These are phyloP conservation scores for Spergularia marina DNA, from an alignment of 148 eudicot species.

Conservation along the genomic window DNA sequence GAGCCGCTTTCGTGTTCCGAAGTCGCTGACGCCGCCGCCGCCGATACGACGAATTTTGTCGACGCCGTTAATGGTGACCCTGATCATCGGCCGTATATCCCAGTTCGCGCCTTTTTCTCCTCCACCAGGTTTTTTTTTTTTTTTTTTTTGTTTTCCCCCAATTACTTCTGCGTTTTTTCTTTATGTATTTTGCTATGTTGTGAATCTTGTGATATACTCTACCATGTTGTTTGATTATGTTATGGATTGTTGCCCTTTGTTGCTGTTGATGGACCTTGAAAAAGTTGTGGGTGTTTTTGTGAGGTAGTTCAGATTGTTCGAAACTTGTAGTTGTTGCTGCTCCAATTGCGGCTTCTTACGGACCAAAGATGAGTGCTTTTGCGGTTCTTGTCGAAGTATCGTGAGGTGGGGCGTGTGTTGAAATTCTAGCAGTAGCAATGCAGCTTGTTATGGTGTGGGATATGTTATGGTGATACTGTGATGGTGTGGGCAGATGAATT, in stretches of 20 bases:
- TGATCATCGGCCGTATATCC: constrained; percentile 44
- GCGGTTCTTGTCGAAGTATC: neutral
- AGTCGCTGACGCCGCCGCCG: constrained; percentile 32
- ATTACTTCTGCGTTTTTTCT: neutral
- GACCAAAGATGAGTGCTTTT: neutral
- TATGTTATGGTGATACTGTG: neutral
- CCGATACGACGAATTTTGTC: constrained; percentile 6
- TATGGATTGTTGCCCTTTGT: no score
- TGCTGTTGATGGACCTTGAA: no score
- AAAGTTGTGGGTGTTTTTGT: neutral
- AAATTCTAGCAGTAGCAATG: neutral
- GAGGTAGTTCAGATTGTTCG: neutral
- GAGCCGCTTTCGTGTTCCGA: constrained; percentile 43
- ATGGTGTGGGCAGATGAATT: neutral
- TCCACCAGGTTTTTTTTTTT: constrained; percentile 88
- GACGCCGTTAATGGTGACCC: constrained; percentile 22
- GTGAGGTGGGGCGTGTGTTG: neutral
- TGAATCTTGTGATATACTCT: no score
- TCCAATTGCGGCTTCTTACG: neutral
- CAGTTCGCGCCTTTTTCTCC: constrained; percentile 87
- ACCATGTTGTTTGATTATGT: no score
- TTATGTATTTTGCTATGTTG: neutral
- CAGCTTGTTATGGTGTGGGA: neutral
- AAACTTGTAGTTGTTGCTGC: neutral
- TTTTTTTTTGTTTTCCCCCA: no score